Evolutionary conservation across 2,329 filamentous ascomycete genomes (phyloP).

Genomic region (Pyrenophora tritici-repentis): DNA sequence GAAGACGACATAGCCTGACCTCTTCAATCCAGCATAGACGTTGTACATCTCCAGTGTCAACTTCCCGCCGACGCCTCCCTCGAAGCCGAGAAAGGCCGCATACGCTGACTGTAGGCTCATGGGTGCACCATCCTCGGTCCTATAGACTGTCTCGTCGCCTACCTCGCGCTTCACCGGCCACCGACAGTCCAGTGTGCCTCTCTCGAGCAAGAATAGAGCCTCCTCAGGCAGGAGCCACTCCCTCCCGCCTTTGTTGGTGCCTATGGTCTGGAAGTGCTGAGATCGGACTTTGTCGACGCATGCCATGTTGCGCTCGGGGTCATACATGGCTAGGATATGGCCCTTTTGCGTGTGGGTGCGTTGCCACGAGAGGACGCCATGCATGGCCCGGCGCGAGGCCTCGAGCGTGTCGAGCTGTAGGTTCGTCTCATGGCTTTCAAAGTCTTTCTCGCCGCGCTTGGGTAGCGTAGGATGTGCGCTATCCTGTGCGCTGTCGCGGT

Average conservation of each 20-base stretch:
- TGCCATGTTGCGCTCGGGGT: conserved; percentile 63
- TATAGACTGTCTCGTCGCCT: conserved; percentile 29
- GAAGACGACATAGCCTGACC: conserved; percentile 79
- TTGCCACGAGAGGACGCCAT: conserved; percentile 79
- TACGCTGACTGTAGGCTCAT: conserved; percentile 93
- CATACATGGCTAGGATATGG: conserved; percentile 74
- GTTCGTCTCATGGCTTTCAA: conserved; percentile 87
- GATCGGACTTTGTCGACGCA: conserved; percentile 75
- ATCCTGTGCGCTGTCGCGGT: conserved; percentile 25
- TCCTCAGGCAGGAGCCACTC: conserved; percentile 92
- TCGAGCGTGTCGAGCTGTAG: conserved; percentile 79
- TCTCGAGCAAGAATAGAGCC: conserved; percentile 84
- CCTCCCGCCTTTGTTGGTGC: conserved; percentile 57
- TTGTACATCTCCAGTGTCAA: conserved; percentile 79
- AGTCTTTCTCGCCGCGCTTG: conserved; percentile 95
- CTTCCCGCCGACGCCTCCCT: conserved; percentile 56
- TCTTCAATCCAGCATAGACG: conserved; percentile 83
- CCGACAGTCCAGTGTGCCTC: conserved; percentile 84
- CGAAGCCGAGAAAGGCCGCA: conserved; percentile 76
- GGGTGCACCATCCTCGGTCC: conserved; percentile 67
- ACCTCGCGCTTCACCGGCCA: conserved; percentile 64
- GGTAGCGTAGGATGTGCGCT: conserved; percentile 64
- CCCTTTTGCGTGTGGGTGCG: conserved; percentile 72
- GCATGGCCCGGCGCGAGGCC: conserved; percentile 83
- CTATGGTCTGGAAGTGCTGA: conserved; percentile 75